Evolutionary conservation across 192 early-diverging fungal species (phyloP).

Genomic region (Lobulomyces angularis): DNA sequence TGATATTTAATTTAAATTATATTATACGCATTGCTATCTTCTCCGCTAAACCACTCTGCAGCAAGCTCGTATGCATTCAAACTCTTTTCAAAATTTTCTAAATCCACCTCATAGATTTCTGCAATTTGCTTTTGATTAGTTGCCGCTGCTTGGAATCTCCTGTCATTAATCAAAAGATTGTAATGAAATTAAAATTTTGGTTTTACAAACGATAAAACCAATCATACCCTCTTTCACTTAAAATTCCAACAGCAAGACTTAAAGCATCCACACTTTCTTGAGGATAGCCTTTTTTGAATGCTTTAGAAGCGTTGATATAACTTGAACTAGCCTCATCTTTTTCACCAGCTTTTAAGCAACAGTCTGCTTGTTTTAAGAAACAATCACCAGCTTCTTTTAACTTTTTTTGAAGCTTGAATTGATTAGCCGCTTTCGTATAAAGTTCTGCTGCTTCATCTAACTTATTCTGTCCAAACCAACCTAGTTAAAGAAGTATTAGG

Average conservation of each 20-base stretch:
- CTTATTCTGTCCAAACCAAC: constrained; percentile 61
- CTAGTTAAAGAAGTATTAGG: no score
- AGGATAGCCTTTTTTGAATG: constrained; percentile 74
- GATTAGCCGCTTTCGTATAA: constrained; percentile 80
- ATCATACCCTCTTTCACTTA: constrained; percentile 74
- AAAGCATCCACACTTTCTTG: constrained; percentile 63
- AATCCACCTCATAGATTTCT: constrained; percentile 75
- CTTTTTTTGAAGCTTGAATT: constrained; percentile 83
- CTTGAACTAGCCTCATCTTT: constrained; percentile 73
- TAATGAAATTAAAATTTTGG: no score
- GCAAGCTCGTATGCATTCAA: constrained; percentile 82
- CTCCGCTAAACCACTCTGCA: constrained; percentile 84
- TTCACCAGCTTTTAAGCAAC: constrained; percentile 63
- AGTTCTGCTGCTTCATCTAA: constrained; percentile 91
- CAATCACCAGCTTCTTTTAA: constrained; percentile 93
- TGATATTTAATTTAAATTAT: no score
- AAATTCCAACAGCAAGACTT: constrained; percentile 63
- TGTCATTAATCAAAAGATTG: no score
- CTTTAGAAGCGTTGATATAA: constrained; percentile 80
- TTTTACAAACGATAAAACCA: no score
- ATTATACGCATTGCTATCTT: constrained; percentile 78
- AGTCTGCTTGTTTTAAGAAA: constrained; percentile 70
- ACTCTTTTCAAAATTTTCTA: constrained; percentile 64
- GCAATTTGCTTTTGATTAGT: constrained; percentile 89
- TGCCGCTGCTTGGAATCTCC: constrained; percentile 82